These are phyloP conservation scores for Puccinia novopanici DNA, from an alignment of 1,284 basidiomycete genomes.

Conservation along the genomic window DNA sequence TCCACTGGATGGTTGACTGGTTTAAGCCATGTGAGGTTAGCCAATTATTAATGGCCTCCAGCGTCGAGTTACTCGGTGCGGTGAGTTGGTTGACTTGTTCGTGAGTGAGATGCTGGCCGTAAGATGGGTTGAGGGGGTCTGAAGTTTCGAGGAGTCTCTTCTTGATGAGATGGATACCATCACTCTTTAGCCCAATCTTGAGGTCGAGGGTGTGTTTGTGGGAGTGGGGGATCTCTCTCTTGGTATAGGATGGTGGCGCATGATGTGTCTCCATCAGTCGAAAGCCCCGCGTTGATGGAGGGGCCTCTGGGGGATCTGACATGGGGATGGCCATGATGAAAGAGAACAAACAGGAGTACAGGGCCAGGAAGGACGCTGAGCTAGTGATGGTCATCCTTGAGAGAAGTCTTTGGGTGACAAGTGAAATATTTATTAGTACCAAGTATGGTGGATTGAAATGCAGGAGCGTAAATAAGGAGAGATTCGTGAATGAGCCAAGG, in stretches of 20 bases:
- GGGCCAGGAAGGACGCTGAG: background rate
- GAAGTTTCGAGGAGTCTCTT: slow-evolving; percentile 16
- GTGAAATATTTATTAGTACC: no score
- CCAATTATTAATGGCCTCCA: background rate
- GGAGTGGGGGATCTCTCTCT: background rate
- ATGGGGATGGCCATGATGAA: slow-evolving; percentile 12
- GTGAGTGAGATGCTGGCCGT: slow-evolving; percentile 26
- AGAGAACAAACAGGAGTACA: background rate
- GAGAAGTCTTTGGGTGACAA: background rate
- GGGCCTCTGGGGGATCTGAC: background rate
- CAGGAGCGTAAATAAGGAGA: no score
- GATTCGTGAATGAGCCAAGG: no score
- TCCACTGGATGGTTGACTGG: slow-evolving; percentile 7
- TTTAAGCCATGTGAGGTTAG: slow-evolving; percentile 20
- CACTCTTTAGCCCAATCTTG: slow-evolving; percentile 28
- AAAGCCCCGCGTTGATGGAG: background rate
- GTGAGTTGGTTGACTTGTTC: slow-evolving; percentile 2
- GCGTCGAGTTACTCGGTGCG: background rate
- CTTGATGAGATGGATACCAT: background rate
- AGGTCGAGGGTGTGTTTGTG: slow-evolving; percentile 22
- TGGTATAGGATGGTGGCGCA: slow-evolving; percentile 21
- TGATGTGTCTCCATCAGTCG: slow-evolving; percentile 29
- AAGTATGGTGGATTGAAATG: no score
- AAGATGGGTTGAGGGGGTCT: background rate
- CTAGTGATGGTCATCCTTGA: slow-evolving; percentile 7